Conservation (phyloP, 2,329 filamentous ascomycete genomes). For the Cordyceps javanica region DNA sequence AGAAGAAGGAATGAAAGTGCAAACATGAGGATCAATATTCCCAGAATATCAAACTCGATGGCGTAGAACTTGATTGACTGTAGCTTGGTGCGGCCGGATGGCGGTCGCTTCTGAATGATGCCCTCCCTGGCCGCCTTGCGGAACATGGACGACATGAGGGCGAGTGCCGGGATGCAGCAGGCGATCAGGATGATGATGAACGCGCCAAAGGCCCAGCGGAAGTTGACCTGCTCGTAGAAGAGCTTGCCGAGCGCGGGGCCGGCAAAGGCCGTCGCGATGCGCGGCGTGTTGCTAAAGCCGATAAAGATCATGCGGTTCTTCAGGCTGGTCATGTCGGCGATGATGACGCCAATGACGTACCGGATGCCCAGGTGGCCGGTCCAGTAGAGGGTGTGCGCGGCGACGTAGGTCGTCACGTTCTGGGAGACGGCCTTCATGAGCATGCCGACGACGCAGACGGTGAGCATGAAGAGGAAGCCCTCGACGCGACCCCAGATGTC, state of each 20-base stretch:
- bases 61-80: conserved; percentile 47
- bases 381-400: conserved; percentile 58
- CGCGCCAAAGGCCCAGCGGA: conserved; percentile 49
- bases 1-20: conserved; percentile 47
- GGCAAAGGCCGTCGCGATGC: conserved; percentile 38
- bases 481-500: conserved; percentile 44
- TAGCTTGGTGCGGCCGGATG: conserved; percentile 39
- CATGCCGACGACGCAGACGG: conserved; percentile 45
- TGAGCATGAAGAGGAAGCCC: conserved; percentile 36
- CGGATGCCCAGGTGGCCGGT: conserved; percentile 43
- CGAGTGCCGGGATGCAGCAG: conserved; percentile 32
- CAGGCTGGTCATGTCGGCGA: conserved; percentile 37
- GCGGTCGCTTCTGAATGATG: conserved; percentile 35
- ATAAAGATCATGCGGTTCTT: conserved; percentile 38
- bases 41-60: conserved; percentile 53
- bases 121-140: neutral
- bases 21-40: conserved; percentile 44
- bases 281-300: conserved; percentile 37
- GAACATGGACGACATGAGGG: conserved; percentile 22
- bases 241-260: conserved; percentile 34
- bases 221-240: conserved; percentile 33
- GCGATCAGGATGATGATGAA: conserved; percentile 57
- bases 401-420: conserved; percentile 52
- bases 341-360: conserved; percentile 35
- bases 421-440: conserved; percentile 59